Evolutionary conservation across 305 asterid species (phyloP).

Genomic region (Striga hermonthica): DNA sequence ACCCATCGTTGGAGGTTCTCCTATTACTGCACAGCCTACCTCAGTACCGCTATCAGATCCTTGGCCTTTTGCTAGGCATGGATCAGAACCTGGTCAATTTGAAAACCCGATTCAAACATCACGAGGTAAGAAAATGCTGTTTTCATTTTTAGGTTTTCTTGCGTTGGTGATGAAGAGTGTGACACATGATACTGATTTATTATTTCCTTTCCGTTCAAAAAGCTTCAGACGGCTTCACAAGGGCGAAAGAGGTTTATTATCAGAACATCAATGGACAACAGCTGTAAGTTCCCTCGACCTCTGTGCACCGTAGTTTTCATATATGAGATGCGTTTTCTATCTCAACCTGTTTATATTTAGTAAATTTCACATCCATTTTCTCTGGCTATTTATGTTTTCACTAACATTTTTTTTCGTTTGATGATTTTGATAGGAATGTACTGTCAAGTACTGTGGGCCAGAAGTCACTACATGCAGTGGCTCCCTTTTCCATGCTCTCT

Average conservation of each 20-base stretch:
- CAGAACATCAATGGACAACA: slow-evolving; percentile 28
- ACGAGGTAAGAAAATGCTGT: slow-evolving; percentile 21
- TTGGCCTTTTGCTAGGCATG: neutral
- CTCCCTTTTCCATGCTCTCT: slow-evolving; percentile 33
- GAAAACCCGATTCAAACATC: slow-evolving; percentile 21
- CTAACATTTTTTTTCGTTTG: slow-evolving; percentile 3
- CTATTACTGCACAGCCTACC: slow-evolving; percentile 12
- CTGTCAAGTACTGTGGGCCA: slow-evolving; percentile 28
- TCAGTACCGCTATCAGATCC: slow-evolving; percentile 25
- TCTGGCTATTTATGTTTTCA: neutral
- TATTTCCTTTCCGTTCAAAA: slow-evolving; percentile 20
- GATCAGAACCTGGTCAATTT: slow-evolving; percentile 24
- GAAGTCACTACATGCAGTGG: slow-evolving; percentile 29
- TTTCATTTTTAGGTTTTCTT: neutral
- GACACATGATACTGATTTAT: neutral
- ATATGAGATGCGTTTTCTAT: too few species aligned
- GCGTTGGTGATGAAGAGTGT: neutral
- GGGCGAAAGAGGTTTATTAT: slow-evolving; percentile 20
- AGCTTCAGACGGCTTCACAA: slow-evolving; percentile 25
- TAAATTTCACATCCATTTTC: neutral
- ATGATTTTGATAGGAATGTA: slow-evolving; percentile 35
- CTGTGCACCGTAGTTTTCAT: neutral
- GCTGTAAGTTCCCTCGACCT: slow-evolving; percentile 26
- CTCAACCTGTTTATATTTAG: too few species aligned
- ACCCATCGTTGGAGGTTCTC: too few species aligned